phyloP scores from a whole-genome alignment of 176 grass and related monocot species.

The Oryza coarctata region DNA sequence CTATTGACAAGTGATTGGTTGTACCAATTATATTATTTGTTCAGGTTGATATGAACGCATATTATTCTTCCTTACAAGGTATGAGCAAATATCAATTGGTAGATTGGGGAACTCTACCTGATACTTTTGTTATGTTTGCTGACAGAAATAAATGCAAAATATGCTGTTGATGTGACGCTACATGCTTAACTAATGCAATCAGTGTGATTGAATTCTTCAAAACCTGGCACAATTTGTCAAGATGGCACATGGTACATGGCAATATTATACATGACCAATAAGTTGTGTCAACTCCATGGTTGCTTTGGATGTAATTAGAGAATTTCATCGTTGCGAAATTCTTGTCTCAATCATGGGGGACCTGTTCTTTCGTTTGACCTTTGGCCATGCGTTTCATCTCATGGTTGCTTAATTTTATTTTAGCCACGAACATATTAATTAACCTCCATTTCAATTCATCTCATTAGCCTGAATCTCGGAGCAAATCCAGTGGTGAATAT shows the following conservation, averaged over 20 bases:
- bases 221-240: constrained; percentile 9
- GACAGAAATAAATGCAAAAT: neutral
- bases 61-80: neutral
- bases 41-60: neutral
- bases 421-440: neutral
- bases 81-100: neutral
- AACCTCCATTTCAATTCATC: neutral
- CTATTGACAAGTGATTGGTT: no score
- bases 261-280: neutral
- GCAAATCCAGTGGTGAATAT: neutral
- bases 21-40: no score
- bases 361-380: neutral
- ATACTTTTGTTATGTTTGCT: neutral
- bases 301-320: neutral
- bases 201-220: neutral
- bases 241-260: neutral
- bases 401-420: neutral
- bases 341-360: neutral
- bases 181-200: no score
- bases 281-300: neutral
- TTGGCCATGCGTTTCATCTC: neutral
- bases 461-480: neutral
- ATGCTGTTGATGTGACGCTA: neutral
- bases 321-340: neutral
- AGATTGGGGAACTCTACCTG: neutral